These are phyloP conservation scores for Didymella keratinophila DNA, from an alignment of 2,329 filamentous ascomycete genomes.

Conservation along the genomic window DNA sequence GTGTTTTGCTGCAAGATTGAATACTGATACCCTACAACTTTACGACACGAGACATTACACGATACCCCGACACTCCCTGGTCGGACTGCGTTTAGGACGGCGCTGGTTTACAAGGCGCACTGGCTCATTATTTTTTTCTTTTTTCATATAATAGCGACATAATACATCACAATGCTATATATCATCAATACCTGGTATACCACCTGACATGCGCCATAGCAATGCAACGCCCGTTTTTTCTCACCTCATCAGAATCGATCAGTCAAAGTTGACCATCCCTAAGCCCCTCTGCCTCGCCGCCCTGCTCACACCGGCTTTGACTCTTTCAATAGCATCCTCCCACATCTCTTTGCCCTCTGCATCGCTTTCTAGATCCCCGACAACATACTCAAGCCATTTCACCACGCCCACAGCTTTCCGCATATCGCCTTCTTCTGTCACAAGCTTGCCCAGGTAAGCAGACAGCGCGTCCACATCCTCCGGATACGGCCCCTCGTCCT, in stretches of 20 bases:
- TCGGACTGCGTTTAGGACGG: not conserved
- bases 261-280: constrained; percentile 50
- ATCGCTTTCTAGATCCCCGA: constrained; percentile 35
- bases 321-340: constrained; percentile 48
- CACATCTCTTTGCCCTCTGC: constrained; percentile 39
- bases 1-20: not conserved
- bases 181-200: not conserved
- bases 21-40: not conserved
- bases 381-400: constrained; percentile 65
- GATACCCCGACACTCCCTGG: constrained; percentile 10
- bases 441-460: constrained; percentile 75
- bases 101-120: not conserved
- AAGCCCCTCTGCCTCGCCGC: constrained; percentile 57
- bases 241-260: not conserved
- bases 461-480: constrained; percentile 80
- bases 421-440: constrained; percentile 78
- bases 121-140: not conserved
- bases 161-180: not conserved
- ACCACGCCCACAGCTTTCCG: constrained; percentile 75
- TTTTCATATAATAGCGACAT: not conserved
- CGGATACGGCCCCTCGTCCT: constrained; percentile 75
- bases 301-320: constrained; percentile 53
- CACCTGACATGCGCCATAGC: not conserved
- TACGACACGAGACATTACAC: constrained; percentile 5
- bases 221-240: not conserved